phyloP scores from a whole-genome alignment of 2,329 filamentous ascomycete genomes.

The Aspergillus unguis region DNA sequence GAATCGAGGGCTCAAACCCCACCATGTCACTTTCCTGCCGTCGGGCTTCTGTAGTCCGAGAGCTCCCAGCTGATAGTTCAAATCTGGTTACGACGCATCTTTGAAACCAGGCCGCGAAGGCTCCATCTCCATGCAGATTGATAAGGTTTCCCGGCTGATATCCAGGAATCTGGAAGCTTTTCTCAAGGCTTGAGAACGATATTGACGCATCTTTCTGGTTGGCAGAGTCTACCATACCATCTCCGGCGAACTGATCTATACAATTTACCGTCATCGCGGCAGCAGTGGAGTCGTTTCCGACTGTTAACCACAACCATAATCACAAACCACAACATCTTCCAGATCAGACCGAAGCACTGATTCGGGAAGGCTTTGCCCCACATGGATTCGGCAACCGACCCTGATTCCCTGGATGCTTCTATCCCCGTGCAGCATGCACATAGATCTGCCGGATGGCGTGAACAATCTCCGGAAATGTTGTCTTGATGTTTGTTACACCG shows the following conservation, averaged over 20 bases:
- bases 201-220: neutral
- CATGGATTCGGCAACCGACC: conserved; percentile 24
- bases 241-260: neutral
- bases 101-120: neutral
- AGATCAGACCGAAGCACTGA: conserved; percentile 32
- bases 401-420: conserved; percentile 20
- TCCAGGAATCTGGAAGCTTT: neutral
- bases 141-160: conserved; percentile 5
- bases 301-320: neutral
- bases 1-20: conserved; percentile 14
- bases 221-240: neutral
- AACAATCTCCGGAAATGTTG: neutral
- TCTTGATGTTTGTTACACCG: neutral
- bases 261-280: conserved; percentile 1
- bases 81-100: neutral
- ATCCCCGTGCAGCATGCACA: conserved; percentile 2
- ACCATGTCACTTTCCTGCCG: conserved; percentile 22
- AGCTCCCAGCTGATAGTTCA: conserved; percentile 20
- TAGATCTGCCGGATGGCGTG: neutral
- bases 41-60: conserved; percentile 34
- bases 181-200: neutral
- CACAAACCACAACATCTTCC: neutral
- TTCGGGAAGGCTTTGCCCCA: conserved; percentile 35
- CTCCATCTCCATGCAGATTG: conserved; percentile 16
- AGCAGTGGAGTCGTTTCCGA: conserved; percentile 2